Evolutionary conservation across 2,329 filamentous ascomycete genomes (phyloP).

Genomic region (Beauveria scarabaeidicola): DNA sequence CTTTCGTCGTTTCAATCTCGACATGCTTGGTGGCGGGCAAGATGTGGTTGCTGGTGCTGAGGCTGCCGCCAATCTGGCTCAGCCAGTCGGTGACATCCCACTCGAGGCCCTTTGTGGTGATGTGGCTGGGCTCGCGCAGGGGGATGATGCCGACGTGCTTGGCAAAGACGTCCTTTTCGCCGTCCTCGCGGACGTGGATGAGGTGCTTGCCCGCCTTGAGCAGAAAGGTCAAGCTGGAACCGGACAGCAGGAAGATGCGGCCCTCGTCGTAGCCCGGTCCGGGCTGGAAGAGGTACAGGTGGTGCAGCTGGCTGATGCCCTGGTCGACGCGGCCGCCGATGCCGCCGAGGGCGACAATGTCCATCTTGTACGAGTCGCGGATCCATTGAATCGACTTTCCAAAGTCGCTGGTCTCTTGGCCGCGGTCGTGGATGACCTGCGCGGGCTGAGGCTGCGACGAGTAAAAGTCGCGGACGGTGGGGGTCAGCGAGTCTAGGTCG

Average conservation of each 20-base stretch:
- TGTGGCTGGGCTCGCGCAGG: conserved; percentile 65
- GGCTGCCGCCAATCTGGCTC: conserved; percentile 62
- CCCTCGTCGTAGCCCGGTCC: conserved; percentile 42
- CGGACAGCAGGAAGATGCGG: conserved; percentile 70
- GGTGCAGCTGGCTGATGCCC: conserved; percentile 79
- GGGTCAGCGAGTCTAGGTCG: conserved; percentile 76
- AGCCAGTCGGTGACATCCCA: conserved; percentile 86
- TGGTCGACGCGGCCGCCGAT: conserved; percentile 90
- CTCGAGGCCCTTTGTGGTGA: conserved; percentile 72
- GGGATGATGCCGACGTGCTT: conserved; percentile 83
- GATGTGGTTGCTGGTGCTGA: conserved; percentile 79
- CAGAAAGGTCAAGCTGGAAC: conserved; percentile 73
- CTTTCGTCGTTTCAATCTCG: conserved; percentile 51
- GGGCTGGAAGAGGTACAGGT: conserved; percentile 60
- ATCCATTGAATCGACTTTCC: conserved; percentile 66
- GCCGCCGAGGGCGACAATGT: conserved; percentile 77
- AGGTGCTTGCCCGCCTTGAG: conserved; percentile 60
- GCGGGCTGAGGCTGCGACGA: conserved; percentile 41
- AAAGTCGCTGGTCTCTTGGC: conserved; percentile 88
- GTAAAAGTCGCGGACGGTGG: conserved; percentile 59
- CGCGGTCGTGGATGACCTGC: conserved; percentile 58
- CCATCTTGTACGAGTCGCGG: conserved; percentile 31
- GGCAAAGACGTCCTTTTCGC: conserved; percentile 49
- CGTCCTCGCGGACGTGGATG: conserved; percentile 53
- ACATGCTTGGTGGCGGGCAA: conserved; percentile 49